Evolutionary conservation across 2,329 filamentous ascomycete genomes (phyloP).

Genomic region (Neofusicoccum cordaticola): DNA sequence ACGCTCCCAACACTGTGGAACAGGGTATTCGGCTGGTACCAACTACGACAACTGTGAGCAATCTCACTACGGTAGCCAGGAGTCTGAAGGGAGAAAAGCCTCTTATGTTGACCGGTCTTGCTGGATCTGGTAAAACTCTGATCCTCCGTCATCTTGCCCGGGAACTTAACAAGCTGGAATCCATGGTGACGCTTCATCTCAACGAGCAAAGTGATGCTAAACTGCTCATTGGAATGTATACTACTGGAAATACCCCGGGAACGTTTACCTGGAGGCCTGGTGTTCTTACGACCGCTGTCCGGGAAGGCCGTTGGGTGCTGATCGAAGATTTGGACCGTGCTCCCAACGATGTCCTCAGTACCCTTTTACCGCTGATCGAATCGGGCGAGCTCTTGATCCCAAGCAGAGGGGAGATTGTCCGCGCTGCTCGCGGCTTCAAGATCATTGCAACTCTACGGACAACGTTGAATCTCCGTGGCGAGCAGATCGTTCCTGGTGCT

Average conservation of each 20-base stretch:
- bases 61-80: constrained; percentile 67
- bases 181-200: constrained; percentile 89
- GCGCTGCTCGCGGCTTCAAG: constrained; percentile 79
- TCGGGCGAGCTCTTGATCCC: constrained; percentile 87
- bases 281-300: constrained; percentile 88
- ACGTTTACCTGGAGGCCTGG: constrained; percentile 91
- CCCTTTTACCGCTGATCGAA: constrained; percentile 88
- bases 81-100: constrained; percentile 68
- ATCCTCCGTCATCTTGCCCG: constrained; percentile 78
- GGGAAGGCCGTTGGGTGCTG: constrained; percentile 91
- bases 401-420: constrained; percentile 80
- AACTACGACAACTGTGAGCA: constrained; percentile 70
- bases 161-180: constrained; percentile 72
- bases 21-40: constrained; percentile 44
- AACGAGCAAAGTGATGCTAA: constrained; percentile 99
- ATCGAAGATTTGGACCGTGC: constrained; percentile 96
- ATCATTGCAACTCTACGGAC: constrained; percentile 90
- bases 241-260: constrained; percentile 80
- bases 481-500: constrained; percentile 65
- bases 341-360: constrained; percentile 91
- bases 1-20: not conserved
- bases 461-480: constrained; percentile 60
- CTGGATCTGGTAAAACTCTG: constrained; percentile 88
- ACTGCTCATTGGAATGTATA: constrained; percentile 90
- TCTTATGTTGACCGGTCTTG: constrained; percentile 74